Conservation (phyloP, 2,329 filamentous ascomycete genomes). For the Stachybotrys elegans region DNA sequence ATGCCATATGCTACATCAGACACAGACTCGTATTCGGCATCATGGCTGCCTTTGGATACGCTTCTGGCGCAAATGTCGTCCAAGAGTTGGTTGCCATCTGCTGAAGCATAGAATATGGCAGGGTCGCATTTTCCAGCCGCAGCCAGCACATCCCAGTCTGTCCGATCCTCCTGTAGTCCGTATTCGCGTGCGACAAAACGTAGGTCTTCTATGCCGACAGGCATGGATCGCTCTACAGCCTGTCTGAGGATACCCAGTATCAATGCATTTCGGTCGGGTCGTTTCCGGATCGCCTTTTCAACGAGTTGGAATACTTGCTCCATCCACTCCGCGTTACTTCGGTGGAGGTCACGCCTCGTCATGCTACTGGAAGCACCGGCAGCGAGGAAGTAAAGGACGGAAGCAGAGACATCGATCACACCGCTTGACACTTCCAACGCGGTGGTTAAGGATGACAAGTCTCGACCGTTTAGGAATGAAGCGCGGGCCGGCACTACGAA, state of each 20-base stretch:
- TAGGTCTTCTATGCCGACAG: conserved; percentile 34
- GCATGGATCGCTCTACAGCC: conserved; percentile 21
- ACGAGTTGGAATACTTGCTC: conserved; percentile 27
- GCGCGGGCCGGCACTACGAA: conserved; percentile 47
- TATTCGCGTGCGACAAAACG: conserved; percentile 37
- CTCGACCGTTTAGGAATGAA: conserved; percentile 37
- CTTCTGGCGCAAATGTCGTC: conserved; percentile 33
- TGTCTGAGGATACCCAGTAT: conserved; percentile 25
- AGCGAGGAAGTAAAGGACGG: conserved; percentile 41
- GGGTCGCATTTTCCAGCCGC: conserved; percentile 38
- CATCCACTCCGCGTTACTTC: conserved; percentile 32
- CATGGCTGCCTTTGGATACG: conserved; percentile 11
- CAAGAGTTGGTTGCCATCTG: conserved; percentile 34
- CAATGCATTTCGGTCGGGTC: conserved; percentile 18
- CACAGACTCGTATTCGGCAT: conserved; percentile 16
- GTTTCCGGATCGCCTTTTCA: conserved; percentile 19
- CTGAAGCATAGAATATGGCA: conserved; percentile 38
- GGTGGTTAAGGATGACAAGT: conserved; percentile 33
- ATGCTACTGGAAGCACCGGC: conserved; percentile 18
- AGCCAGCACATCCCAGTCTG: conserved; percentile 39
- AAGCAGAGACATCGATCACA: conserved; percentile 30
- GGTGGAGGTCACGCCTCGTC: conserved; percentile 23
- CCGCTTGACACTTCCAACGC: conserved; percentile 34
- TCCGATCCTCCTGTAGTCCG: conserved; percentile 26
- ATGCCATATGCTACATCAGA: conserved; percentile 35